Percentiles rank a stretch among this genome's conserved stretches.
Evolutionary conservation across 768 basidiomycete genomes (phyloP).

Genomic region (Lactarius vividus): DNA sequence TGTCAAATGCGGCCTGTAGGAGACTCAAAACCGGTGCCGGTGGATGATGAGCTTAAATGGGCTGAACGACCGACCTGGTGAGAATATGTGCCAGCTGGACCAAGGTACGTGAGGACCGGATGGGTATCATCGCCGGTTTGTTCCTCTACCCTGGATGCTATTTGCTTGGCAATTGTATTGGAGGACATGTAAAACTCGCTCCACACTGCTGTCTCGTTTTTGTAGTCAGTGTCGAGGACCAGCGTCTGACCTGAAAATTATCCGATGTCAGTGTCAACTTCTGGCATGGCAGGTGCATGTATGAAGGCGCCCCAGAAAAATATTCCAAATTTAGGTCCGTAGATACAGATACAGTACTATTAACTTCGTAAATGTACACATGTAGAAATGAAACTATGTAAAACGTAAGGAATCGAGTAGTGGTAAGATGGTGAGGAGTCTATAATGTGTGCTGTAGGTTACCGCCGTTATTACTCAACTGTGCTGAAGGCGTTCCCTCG

Average conservation of each 20-base stretch:
- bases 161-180: neutral
- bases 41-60: constrained; percentile 29
- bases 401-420: neutral
- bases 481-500: constrained; percentile 17
- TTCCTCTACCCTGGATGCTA: neutral
- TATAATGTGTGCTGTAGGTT: neutral
- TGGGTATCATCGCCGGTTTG: neutral
- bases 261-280: neutral
- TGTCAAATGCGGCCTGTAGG: constrained; percentile 46
- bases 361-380: neutral
- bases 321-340: neutral
- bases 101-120: constrained; percentile 51
- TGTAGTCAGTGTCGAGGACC: neutral
- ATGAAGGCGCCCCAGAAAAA: neutral
- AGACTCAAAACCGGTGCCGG: constrained; percentile 1
- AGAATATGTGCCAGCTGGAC: constrained; percentile 69
- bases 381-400: neutral
- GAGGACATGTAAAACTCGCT: neutral
- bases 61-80: constrained; percentile 47
- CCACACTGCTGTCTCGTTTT: too few relatives aligned
- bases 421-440: neutral
- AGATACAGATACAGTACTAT: neutral
- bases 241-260: neutral
- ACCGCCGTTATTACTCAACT: neutral
- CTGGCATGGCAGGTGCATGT: neutral